Base-by-base conservation (phyloP, 2,329 filamentous ascomycete genomes). In the Chrysoporthe cubensis region DNA sequence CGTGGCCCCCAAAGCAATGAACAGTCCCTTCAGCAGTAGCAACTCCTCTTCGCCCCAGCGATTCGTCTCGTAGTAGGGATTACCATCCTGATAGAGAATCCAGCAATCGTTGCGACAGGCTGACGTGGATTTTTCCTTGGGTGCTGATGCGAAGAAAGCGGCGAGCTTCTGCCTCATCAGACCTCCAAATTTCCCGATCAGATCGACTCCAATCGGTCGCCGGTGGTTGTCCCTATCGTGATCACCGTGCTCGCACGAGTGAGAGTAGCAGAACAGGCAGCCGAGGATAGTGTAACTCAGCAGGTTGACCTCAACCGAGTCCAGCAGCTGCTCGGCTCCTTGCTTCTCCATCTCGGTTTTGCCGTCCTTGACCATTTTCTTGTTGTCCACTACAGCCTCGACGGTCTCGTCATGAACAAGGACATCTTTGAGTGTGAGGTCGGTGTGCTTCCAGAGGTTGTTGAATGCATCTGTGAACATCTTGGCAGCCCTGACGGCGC, bases 221-320 rank as follows among this genome's bases (percentile, higher is more conserved):
- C 83, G 81, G 72, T 87, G 85, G 68, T 85, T 85, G 62, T 84
- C 83, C 7, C 77, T 75, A 65, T 86, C 84, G 63, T 87, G 88
- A 65, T 88, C 86, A 58, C 86, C 87, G 70, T 89, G 87, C 72
- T 88, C 87, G 68, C 87, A 89, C 14, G 86, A 87, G 74, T 88
- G 84, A 62, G 85, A 85, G 72, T 82, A 85, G 75, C 87, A 89
- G 63, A 88, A 83, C n/a, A 87, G 76, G 71, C 87, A 89, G 14
- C 84, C 84, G 18, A 88, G 79, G 11, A 85, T 80, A 43, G 82
- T 82, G 72, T 88, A 87, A 1, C 84, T 88, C 61, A 84, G 83
- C 34, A 88, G 73, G 46, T 82, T 80, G 32, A 79, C 79, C 71
- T 86, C 84, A 14, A 83, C 80, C 65, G 71, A 73, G n/a, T 75